A percentile compares a stretch with the other conserved stretches of the same genome.
phyloP scores from a whole-genome alignment of 148 eudicot genomes.

The Euryodendron excelsum region DNA sequence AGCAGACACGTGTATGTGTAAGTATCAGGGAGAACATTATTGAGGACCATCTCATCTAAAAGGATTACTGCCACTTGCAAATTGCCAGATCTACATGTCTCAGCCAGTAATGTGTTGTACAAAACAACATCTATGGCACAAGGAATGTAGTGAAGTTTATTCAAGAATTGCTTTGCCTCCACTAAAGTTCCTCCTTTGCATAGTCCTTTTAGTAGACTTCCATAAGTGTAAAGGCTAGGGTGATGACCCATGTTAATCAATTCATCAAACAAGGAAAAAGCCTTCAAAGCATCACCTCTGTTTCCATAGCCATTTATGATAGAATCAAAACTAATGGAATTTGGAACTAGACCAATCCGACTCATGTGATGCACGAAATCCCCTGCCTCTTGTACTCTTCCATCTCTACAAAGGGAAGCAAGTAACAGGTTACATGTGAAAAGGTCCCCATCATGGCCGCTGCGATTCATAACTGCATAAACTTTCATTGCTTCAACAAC shows the following conservation, averaged over 20 bases:
- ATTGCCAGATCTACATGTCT: slow-evolving; percentile 52
- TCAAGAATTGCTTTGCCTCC: slow-evolving; percentile 56
- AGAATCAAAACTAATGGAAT: slow-evolving; percentile 53
- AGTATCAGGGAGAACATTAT: slow-evolving; percentile 52
- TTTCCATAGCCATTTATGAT: slow-evolving; percentile 61
- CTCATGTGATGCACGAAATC: slow-evolving; percentile 62
- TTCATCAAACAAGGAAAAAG: slow-evolving; percentile 60
- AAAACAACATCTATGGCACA: slow-evolving; percentile 44
- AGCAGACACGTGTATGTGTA: slow-evolving; percentile 60
- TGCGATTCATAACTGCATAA: slow-evolving; percentile 44
- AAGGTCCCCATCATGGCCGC: slow-evolving; percentile 37
- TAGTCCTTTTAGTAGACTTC: slow-evolving; percentile 69
- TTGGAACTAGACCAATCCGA: slow-evolving; percentile 47
- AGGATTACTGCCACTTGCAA: slow-evolving; percentile 48
- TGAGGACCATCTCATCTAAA: slow-evolving; percentile 61
- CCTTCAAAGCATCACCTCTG: slow-evolving; percentile 49
- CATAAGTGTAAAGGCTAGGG: slow-evolving; percentile 64
- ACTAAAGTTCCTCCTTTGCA: slow-evolving; percentile 51
- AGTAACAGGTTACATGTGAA: slow-evolving; percentile 56
- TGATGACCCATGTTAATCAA: slow-evolving; percentile 53
- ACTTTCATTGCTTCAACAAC: slow-evolving; percentile 49
- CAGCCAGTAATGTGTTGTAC: slow-evolving; percentile 66
- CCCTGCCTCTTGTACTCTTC: slow-evolving; percentile 58
- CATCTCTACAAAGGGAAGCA: slow-evolving; percentile 50
- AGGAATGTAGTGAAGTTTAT: slow-evolving; percentile 43